A percentile compares a stretch with the other conserved stretches of the same genome.
Conservation (phyloP, 2,329 filamentous ascomycete genomes). For the Xylariales sp. region DNA sequence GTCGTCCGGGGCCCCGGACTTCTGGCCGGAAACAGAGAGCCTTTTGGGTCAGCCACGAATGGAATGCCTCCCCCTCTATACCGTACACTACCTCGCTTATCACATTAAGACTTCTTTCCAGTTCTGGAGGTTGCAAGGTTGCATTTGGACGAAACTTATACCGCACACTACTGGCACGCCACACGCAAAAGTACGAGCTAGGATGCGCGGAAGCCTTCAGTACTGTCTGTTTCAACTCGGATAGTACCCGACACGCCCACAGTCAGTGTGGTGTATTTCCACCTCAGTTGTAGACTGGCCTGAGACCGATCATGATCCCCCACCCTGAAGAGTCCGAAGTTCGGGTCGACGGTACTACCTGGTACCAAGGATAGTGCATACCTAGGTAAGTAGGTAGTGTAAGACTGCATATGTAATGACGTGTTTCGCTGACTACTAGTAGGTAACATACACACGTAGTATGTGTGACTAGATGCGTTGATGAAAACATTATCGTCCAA, state of each 20-base stretch:
- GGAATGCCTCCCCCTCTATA: constrained; percentile 12
- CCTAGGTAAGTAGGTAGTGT: no score
- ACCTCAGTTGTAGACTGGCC: not conserved
- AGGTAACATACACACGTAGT: no score
- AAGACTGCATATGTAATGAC: not conserved
- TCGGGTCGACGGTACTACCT: not conserved
- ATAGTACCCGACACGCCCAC: not conserved
- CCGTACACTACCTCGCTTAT: no score
- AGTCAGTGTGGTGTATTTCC: not conserved
- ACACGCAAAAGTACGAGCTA: constrained; percentile 18
- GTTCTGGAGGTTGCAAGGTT: no score
- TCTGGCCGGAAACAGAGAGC: not conserved
- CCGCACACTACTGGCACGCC: not conserved
- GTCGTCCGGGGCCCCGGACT: not conserved
- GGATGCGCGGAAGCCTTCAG: constrained; percentile 5
- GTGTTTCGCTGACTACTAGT: not conserved
- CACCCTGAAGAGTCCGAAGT: not conserved
- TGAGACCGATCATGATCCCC: not conserved
- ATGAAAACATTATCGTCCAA: not conserved
- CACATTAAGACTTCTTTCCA: no score
- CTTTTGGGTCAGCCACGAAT: constrained; percentile 12
- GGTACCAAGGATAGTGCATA: no score
- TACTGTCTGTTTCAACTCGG: constrained; percentile 2
- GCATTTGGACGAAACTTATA: not conserved
- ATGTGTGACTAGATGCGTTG: not conserved